Evolutionary conservation across 129 eudicot species (phyloP), one percentile per base, ranked within the genome.

Genomic region (Flaveria linearis): DNA sequence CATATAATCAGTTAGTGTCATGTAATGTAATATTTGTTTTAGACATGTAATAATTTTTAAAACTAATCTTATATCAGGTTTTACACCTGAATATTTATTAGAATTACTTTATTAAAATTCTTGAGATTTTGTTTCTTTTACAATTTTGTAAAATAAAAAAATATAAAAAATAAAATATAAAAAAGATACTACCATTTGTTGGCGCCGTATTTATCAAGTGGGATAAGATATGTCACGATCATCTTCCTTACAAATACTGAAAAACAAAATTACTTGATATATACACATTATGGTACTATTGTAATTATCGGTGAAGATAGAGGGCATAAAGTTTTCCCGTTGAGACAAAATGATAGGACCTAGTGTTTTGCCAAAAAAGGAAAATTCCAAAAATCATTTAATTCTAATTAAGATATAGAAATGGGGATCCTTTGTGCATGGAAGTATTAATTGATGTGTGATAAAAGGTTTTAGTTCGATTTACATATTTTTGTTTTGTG

Each of bases 311-410:
- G 13, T 51, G 0, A 18, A 39, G 43, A 51, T 14, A 12, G 63
- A 71, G 82, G 82, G 73, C 72, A 71, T 33, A 68, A 7, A 6
- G 16, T 53, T 26, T 23, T 50, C 43, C 14, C 46, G 26, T 9
- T 36, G 30, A 75, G 55, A 69, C 49, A 51, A 66, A n/a, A 68
- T 30, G 57, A 10, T 23, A 71, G 33, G 76, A 57, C 84, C 85
- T 84, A 76, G 88, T 84, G 23, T 57, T 79, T 82, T 81, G 72
- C 86, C 91, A 78, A 86, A 82, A 70, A 22, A 36, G 84, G 83
- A 78, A 82, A 89, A 74, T 51, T 80, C 82, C 84, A 72, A 53
- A 72, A 30, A 7, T 15, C 41, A 0, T 26, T 63, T 26, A 8
- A 6, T 58, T 58, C 25, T 58, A 9, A 23, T 7, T 23, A 47